Conservation (phyloP, 75 land plant species). For the Picea glauca region DNA sequence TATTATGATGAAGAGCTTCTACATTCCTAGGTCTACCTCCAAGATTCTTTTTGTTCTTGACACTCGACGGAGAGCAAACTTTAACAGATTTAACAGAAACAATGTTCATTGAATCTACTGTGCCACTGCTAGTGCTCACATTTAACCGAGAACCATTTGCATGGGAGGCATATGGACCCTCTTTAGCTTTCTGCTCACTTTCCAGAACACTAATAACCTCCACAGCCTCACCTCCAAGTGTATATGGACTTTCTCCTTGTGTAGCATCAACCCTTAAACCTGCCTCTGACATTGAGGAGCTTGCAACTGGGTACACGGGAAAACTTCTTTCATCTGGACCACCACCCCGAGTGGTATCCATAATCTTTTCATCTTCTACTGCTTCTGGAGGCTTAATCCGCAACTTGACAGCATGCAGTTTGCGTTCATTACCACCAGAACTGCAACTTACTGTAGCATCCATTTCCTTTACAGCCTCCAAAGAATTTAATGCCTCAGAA, state of each 20-base stretch:
- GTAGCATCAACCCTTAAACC: constrained; percentile 20
- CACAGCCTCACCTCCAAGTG: neutral
- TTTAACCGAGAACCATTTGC: constrained; percentile 41
- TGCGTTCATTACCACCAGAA: constrained; percentile 19
- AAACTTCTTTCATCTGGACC: constrained; percentile 22
- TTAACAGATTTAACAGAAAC: constrained; percentile 17
- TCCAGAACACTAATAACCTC: neutral
- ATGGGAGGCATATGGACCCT: constrained; percentile 31
- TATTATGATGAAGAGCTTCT: constrained; percentile 7
- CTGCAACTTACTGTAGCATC: constrained; percentile 11
- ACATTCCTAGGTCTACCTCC: constrained; percentile 17
- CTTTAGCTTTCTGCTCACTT: constrained; percentile 10
- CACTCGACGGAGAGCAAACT: constrained; percentile 17
- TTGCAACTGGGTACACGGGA: constrained; percentile 12
- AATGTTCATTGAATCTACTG: constrained; percentile 52
- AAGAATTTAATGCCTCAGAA: neutral
- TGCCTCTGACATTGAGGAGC: constrained; percentile 65
- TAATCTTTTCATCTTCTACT: constrained; percentile 28
- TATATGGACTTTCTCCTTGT: neutral
- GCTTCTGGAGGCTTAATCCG: constrained; percentile 45
- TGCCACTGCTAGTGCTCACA: constrained; percentile 58
- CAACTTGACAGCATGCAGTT: constrained; percentile 36
- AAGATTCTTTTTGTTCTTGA: constrained; percentile 9
- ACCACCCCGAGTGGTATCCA: constrained; percentile 20
- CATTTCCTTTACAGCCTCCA: constrained; percentile 19